Base-by-base conservation (phyloP, 2,329 filamentous ascomycete genomes). In the Colletotrichum liriopes region DNA sequence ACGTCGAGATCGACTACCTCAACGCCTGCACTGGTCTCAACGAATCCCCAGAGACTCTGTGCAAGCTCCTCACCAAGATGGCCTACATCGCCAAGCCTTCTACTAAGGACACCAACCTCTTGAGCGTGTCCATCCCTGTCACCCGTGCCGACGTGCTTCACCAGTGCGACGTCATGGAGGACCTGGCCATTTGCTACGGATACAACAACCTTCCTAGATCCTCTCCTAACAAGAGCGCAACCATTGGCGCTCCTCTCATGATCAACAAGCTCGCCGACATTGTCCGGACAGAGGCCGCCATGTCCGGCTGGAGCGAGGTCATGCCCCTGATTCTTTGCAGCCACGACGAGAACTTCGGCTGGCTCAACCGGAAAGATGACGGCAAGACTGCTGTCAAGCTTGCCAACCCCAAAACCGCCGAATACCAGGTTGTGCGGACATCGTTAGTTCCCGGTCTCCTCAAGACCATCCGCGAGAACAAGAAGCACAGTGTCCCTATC, bases 101-200 rank as follows among this genome's bases (percentile, higher is more conserved):
- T 0, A 84, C 87, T 66, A 88, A 89, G 73, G 88, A 93, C 73
- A 83, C 89, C 66, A 92, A 94, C 79, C 85, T 96, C 61, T 87
- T 97, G 72, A 93, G 97, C 78, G 92, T 98, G 37, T 89, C 92
- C 45, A 90, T 98, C 32, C 96, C 96, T 11, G 91, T 95, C 41
- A 98, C 95, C 58, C 91, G 96, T 74, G 96, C 96, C 59, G 96
- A 99, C 82, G 93, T 99, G 52, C 91, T 99, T 41, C 96, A 99
- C 83, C 93, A 98, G 80, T 97, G 95, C 78, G 96, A 99, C 81
- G 94, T 99, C 76, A 99, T 99, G 96, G 96, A 99, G 85, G 97
- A 99, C 80, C 92, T 97, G 26, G 96, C 95, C 51, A 96, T 99
- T 75, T 95, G 94, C 65, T 98, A 98, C 82, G 96, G 97, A 75